A percentile compares a stretch with the other conserved stretches of the same genome.
phyloP scores from a whole-genome alignment of 106 monocot species.

The Ottelia alismoides region DNA sequence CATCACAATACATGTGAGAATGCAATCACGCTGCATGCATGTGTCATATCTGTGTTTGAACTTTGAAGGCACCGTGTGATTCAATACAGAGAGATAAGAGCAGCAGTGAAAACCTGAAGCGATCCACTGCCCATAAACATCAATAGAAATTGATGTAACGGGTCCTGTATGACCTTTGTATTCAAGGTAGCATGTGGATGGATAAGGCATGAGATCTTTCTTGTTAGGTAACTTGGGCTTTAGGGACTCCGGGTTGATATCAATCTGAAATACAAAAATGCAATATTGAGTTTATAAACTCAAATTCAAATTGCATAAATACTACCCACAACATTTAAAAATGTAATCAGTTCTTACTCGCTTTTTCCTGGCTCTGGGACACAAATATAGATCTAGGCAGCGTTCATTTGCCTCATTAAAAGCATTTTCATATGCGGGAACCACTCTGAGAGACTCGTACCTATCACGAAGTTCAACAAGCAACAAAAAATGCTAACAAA shows the following conservation, averaged over 20 bases:
- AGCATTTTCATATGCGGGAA: slow-evolving; percentile 89
- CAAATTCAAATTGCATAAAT: no score
- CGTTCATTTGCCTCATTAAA: slow-evolving; percentile 82
- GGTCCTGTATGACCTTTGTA: slow-evolving; percentile 81
- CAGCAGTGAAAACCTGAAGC: slow-evolving; percentile 56
- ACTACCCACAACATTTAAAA: no score
- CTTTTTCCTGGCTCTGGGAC: slow-evolving; percentile 84
- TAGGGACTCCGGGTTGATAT: slow-evolving; percentile 95
- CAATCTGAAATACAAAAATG: slow-evolving; percentile 45
- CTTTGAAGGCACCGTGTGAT: no score
- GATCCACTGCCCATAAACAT: slow-evolving; percentile 75
- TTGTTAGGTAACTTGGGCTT: slow-evolving; percentile 85
- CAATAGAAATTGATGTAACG: slow-evolving; percentile 70
- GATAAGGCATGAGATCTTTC: slow-evolving; percentile 95
- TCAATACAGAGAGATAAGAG: background rate
- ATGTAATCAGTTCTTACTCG: slow-evolving; percentile 32
- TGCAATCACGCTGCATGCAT: no score
- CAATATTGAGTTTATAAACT: no score
- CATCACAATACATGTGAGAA: no score
- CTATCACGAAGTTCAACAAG: slow-evolving; percentile 18
- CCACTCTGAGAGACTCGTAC: slow-evolving; percentile 68
- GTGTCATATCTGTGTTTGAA: no score
- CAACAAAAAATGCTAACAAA: background rate
- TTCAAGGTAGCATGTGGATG: slow-evolving; percentile 82
- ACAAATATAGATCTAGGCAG: slow-evolving; percentile 86